Evolutionary conservation across 495 filamentous ascomycete genomes (phyloP), one percentile per base, ranked within the genome.

Genomic region (Chaetomium cochliodes): DNA sequence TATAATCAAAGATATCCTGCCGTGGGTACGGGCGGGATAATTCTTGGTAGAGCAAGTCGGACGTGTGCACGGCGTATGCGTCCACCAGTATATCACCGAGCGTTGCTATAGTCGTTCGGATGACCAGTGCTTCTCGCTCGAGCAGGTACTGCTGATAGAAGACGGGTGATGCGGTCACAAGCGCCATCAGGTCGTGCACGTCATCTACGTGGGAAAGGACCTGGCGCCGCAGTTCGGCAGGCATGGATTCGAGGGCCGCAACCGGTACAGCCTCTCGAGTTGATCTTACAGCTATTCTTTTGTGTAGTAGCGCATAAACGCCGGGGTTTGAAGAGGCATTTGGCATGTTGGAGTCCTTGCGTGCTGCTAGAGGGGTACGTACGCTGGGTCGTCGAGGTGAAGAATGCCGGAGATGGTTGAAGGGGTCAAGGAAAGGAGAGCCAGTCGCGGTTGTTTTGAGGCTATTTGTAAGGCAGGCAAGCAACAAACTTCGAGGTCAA

Each of bases 121-220:
- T 26, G 9, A 72, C 64, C 0, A 72, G 26, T 8, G 22, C 20
- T 28, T 53, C 51, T 51, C 69, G 67, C 49, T 71, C 62, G 16
- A 69, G 60, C 13, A 64, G 26, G 49, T 74, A 75, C 50, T 75
- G 73, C 50, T 73, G 58, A 47, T 73, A 59, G 57, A 71, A 76
- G 26, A 70, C 62, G 22, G 69, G 74, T 11, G 70, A 75, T 16
- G 71, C 70, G 25, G 47, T 67, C 39, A 72, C 62, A 12, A 76
- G 44, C 23, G 70, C 62, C 6, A 25, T 25, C 16, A 75, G 63
- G 1, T 62, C 65, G 23, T 69, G 50, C 12, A 71, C 12, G 18
- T 69, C 46, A 22, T 56, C 20, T 1, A 56, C 59, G n/a, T 44
- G 64, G 6, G 68, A 57, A 20, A 74, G 47, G 9, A 70, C 60